Base-by-base conservation (phyloP, 495 filamentous ascomycete species). In the Neurospora sp. region DNA sequence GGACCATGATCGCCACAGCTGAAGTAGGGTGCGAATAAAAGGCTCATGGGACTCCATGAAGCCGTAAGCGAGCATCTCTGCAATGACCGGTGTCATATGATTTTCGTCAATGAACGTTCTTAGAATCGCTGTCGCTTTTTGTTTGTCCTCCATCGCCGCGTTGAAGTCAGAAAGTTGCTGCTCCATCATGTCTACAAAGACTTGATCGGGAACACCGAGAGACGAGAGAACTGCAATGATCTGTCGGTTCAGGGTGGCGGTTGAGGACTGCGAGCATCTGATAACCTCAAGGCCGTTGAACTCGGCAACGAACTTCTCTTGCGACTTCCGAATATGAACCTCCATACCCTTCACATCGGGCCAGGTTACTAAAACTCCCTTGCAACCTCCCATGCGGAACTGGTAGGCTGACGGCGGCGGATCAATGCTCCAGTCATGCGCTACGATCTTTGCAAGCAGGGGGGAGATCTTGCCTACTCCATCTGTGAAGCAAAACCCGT, bases 391-490 rank as follows among this genome's bases (percentile, higher is more conserved):
- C 73, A 97, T 86, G 18, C 96, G 91, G 75, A 98, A 97, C 77
- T 99, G 96, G 74, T 92, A 94, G 0, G 91, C 92, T 0, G 94
- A 97, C 0, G 95, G 94, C 47, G 86, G 81, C 1, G 85, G 76
- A 1, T 80, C 77, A 14, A 93, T 78, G 0, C 86, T 83, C 27
- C 94, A 85, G 71, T 94, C 90, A 5, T 85, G 79, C 22, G 89
- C 84, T 20, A 93, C 86, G 78, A 94, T 87, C 41, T 87, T 80
- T 0, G 94, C 93, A 41, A 97, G 85, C 75, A 91, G 90, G 5
- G 81, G 80, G 0, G 95, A 97, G 40, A 99, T 96, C 80, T 93
- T 97, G 14, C 96, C 96, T 53, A 99, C 93, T 4, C 96, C 96
- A 79, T 99, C 96, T 1, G 93, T 94, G 79, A 98, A 98, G 69